Base-by-base conservation (phyloP, 495 filamentous ascomycete species). In the Xylaria bambusicola region DNA sequence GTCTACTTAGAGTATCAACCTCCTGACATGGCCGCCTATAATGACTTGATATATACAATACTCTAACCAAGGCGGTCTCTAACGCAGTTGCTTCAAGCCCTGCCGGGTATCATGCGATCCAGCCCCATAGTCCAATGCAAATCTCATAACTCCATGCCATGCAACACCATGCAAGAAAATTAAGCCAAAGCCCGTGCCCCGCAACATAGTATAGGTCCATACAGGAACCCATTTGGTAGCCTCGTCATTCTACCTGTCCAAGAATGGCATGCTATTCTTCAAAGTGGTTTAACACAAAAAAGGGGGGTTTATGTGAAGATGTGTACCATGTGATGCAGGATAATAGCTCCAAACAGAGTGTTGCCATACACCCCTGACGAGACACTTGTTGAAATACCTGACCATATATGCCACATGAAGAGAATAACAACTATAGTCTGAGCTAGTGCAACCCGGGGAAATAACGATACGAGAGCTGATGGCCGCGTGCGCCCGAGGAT, bases 291-390 rank as follows among this genome's bases (percentile, higher is more conserved):
- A n/a, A n/a, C n/a, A n/a, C 17, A 40, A 18, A 36, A 35, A n/a
- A n/a, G n/a, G n/a, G n/a, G n/a, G n/a, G 18, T 27, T 51, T 10
- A 58, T 3, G 46, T 33, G 50, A 71, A 63, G 1, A 61, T 48
- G 47, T 71, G 68, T 66, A 61, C 64, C 33, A 66, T 44, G 21
- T 71, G 68, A 53, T 71, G 68, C 59, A 63, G 42, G 17, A 71
- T 63, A 35, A 63, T 61, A 15, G 46, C 46, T 18, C 63, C 61
- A 45, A 68, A 66, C 21, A 68, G 60, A 6, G 58, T 58, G 36
- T 58, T 71, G 20, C 68, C 68, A 31, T 66, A 64, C 20, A 38
- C 62, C 17, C 47, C 53, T 15, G 56, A 68, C 21, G 63, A 52
- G 17, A n/a, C 56, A n/a, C 36, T 42, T 3, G 48, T 36, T n/a